Base-by-base conservation (phyloP, 73 alveolate species). In the Stentor coeruleus region DNA sequence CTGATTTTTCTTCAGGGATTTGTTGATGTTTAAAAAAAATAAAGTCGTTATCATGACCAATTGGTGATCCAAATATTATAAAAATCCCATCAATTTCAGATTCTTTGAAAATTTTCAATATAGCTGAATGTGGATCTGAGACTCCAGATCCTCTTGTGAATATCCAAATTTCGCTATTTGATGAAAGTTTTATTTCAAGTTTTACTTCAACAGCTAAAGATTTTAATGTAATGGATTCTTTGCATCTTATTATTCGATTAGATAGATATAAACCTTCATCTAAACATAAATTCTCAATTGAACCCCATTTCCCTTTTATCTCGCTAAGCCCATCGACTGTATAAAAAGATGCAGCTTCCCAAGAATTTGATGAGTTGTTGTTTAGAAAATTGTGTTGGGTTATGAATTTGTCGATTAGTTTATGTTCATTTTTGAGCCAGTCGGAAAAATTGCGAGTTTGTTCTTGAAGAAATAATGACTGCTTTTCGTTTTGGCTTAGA, bases 1-100 rank as follows among this genome's bases (percentile, higher is more conserved):
- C 59, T 1, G 83, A 33, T 35, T 26, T 40, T 15, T 75, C 74
- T 75, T 37, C 59, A 38, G 83, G 83, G 26, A 75, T 20, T 75
- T 75, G 59, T 75, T 75, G 83, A 14, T 38, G 26, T 38, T 75
- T 75, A 39, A 75, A 75, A 75, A 75, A 75, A 26, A 26, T 38
- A 66, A 75, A 75, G 38, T 75, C 83, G 58, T 40, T 40, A 1
- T 75, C 38, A 20, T 14, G 14, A 20, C 83, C 83, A 6, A 75
- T 35, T 1, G 77, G n/a, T 37, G 59, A 33, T 75, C 83, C 83
- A 40, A 75, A 75, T n/a, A 75, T n/a, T 15, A 75, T 14, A 38
- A 75, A 75, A 1, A 38, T 39, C 2, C 83, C 38, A 37, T 38
- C 35, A 40, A 28, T 20, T 15, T 75, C 83, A 1, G 77, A 28